A percentile compares a stretch with the other conserved stretches of the same genome.
Evolutionary conservation across 306 rosid species (phyloP).

Genomic region (Lotus japonicus): DNA sequence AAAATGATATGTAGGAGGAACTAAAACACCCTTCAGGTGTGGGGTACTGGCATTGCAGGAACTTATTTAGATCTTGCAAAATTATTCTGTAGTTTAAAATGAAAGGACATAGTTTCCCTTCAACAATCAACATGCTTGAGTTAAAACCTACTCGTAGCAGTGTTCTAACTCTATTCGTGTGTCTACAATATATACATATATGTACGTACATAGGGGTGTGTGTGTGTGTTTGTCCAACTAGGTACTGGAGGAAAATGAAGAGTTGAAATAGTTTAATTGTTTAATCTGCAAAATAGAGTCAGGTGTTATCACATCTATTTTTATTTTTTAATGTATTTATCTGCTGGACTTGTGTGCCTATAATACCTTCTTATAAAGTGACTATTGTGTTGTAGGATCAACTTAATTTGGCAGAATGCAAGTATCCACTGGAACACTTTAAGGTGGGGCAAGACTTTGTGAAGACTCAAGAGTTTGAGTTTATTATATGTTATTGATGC

Average conservation of each 20-base stretch:
- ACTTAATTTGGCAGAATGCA: slow-evolving; percentile 77
- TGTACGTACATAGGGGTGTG: too few relatives aligned
- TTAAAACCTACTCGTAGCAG: background rate
- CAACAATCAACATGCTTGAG: background rate
- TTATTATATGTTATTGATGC: slow-evolving; percentile 13
- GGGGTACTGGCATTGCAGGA: background rate
- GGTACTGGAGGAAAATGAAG: too few relatives aligned
- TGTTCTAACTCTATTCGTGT: background rate
- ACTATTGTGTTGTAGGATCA: slow-evolving; percentile 64
- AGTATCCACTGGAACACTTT: slow-evolving; percentile 69
- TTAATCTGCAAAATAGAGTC: background rate
- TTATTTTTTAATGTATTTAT: slow-evolving; percentile 7
- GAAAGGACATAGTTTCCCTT: background rate
- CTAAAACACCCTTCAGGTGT: too few relatives aligned
- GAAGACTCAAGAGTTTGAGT: background rate
- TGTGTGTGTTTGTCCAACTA: too few relatives aligned
- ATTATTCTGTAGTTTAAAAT: background rate
- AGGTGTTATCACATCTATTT: slow-evolving; percentile 2
- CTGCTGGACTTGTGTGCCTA: slow-evolving; percentile 9
- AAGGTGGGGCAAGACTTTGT: slow-evolving; percentile 44
- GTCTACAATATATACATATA: too few relatives aligned
- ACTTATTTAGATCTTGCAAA: background rate
- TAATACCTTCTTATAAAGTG: slow-evolving; percentile 11
- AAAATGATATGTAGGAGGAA: too few relatives aligned
- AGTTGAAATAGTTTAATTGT: background rate